Evolutionary conservation across 2,329 filamentous ascomycete genomes (phyloP).

Genomic region (Pseudocercospora macadamiae): DNA sequence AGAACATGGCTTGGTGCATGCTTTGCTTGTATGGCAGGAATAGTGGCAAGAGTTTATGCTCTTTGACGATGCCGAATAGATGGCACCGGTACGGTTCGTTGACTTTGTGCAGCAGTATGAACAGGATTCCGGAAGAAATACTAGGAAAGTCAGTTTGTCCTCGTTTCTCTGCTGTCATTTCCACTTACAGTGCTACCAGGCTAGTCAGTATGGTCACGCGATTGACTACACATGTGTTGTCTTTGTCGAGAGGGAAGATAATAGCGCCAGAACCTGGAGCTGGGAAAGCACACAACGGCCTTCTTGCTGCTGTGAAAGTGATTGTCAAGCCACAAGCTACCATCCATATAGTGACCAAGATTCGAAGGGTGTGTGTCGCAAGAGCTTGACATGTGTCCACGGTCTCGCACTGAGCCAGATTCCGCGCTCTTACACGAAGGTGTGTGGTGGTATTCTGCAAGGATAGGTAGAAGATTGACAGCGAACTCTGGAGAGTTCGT

Average conservation of each 20-base stretch:
- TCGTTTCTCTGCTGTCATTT: background rate
- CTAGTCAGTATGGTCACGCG: slow-evolving; percentile 29
- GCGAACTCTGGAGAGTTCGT: slow-evolving; percentile 19
- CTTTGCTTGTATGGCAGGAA: slow-evolving; percentile 27
- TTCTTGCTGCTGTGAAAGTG: slow-evolving; percentile 29
- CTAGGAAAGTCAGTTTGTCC: slow-evolving; percentile 20
- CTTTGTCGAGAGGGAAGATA: slow-evolving; percentile 20
- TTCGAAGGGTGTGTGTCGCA: slow-evolving; percentile 22
- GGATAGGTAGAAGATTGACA: slow-evolving; percentile 26
- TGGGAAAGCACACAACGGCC: slow-evolving; percentile 24
- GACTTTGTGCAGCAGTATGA: slow-evolving; percentile 32
- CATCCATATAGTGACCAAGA: slow-evolving; percentile 32
- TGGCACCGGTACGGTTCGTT: slow-evolving; percentile 29
- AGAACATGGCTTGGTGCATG: slow-evolving; percentile 22
- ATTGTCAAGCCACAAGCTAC: slow-evolving; percentile 30
- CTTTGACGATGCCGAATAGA: slow-evolving; percentile 30
- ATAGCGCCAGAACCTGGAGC: background rate
- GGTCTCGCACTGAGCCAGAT: slow-evolving; percentile 22
- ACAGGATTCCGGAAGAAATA: slow-evolving; percentile 26
- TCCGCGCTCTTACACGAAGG: slow-evolving; percentile 16
- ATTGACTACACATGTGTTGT: slow-evolving; percentile 32
- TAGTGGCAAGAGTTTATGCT: slow-evolving; percentile 25
- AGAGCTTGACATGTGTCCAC: slow-evolving; percentile 22
- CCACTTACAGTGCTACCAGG: slow-evolving; percentile 31
- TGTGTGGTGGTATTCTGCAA: slow-evolving; percentile 26